Evolutionary conservation across 2,329 filamentous ascomycete genomes (phyloP).

Genomic region (Aschersonia sp.): DNA sequence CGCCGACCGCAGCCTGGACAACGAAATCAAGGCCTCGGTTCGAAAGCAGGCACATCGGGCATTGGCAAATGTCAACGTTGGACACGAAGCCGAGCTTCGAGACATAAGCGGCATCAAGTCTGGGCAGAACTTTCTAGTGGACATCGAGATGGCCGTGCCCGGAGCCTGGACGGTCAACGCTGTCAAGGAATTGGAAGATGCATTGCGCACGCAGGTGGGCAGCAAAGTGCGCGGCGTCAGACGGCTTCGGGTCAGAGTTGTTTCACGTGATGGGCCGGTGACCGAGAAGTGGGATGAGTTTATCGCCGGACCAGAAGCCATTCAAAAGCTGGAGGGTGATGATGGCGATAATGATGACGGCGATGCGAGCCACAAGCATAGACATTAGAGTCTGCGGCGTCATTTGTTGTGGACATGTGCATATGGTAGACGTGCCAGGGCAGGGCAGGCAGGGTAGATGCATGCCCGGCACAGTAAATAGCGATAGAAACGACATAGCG

Average conservation of each 20-base stretch:
- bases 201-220: constrained; percentile 58
- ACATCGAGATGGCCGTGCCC: constrained; percentile 74
- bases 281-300: constrained; percentile 64
- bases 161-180: constrained; percentile 60
- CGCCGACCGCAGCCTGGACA: constrained; percentile 78
- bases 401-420: too few relatives aligned
- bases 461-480: too few relatives aligned
- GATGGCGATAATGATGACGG: constrained; percentile 21
- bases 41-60: constrained; percentile 48
- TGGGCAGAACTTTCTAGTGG: constrained; percentile 89
- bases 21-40: constrained; percentile 64
- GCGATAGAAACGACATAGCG: too few relatives aligned
- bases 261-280: constrained; percentile 46
- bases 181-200: constrained; percentile 54
- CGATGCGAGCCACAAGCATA: constrained; percentile 14
- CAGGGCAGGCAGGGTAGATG: too few relatives aligned
- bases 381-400: constrained; percentile 7
- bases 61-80: constrained; percentile 36
- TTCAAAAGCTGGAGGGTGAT: constrained; percentile 40
- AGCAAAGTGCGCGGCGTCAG: constrained; percentile 70
- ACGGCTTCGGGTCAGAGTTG: constrained; percentile 71
- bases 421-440: too few relatives aligned
- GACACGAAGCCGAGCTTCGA: constrained; percentile 51
- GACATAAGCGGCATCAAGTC: constrained; percentile 85
- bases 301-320: constrained; percentile 39